Percentiles rank a stretch among this genome's conserved stretches.
These are phyloP conservation scores for Prunella vulgaris DNA, from an alignment of 257 asterid species.

Conservation along the genomic window DNA sequence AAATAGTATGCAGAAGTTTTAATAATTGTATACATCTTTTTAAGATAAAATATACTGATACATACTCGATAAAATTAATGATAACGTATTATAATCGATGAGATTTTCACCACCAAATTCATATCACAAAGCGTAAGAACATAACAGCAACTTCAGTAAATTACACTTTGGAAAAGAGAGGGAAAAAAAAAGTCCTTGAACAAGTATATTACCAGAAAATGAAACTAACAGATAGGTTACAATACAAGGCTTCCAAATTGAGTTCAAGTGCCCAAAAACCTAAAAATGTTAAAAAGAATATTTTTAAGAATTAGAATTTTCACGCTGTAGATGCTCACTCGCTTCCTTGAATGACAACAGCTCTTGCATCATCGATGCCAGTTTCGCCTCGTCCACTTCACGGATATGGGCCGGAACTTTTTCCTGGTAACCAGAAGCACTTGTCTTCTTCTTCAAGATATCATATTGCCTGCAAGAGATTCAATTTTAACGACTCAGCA, in stretches of 20 bases:
- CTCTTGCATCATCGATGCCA: constrained; percentile 51
- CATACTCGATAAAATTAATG: too few species aligned
- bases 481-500: neutral
- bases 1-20: too few species aligned
- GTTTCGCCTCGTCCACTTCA: constrained; percentile 48
- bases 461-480: constrained; percentile 64
- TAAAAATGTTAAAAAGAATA: neutral
- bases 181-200: neutral
- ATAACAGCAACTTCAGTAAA: neutral
- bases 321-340: constrained; percentile 45
- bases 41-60: too few species aligned
- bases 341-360: constrained; percentile 54
- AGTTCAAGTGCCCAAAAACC: constrained; percentile 7
- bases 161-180: neutral
- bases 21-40: too few species aligned
- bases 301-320: constrained; percentile 23
- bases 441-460: constrained; percentile 44
- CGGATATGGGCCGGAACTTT: constrained; percentile 63
- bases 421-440: constrained; percentile 64
- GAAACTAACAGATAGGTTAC: neutral
- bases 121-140: neutral
- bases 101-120: neutral
- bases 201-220: neutral
- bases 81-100: too few species aligned
- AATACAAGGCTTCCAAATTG: neutral